phyloP scores from a whole-genome alignment of 805 yeast species.

The Yamadazyma takamatsuzukensis region DNA sequence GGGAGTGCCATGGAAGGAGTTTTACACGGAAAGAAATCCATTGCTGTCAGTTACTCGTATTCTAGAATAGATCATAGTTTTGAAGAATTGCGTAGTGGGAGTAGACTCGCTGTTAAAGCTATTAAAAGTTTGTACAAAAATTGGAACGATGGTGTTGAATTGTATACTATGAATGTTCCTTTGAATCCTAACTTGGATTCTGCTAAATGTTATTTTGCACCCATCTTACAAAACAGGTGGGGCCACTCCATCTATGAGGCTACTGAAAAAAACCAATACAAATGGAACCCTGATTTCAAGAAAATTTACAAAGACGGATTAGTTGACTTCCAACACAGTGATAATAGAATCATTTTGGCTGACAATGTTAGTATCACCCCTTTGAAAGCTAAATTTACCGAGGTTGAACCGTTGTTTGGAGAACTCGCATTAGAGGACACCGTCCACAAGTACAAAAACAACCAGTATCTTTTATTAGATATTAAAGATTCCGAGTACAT shows the following conservation, averaged over 20 bases:
- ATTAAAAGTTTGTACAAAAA: conserved; percentile 52
- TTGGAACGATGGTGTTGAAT: conserved; percentile 46
- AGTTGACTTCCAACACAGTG: conserved; percentile 46
- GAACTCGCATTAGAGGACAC: conserved; percentile 46
- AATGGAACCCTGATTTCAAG: conserved; percentile 83
- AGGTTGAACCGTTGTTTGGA: conserved; percentile 49
- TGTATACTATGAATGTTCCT: conserved; percentile 85
- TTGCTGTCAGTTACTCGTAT: conserved; percentile 88
- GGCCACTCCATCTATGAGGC: conserved; percentile 49
- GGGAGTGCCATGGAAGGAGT: conserved; percentile 97
- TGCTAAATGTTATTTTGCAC: conserved; percentile 68
- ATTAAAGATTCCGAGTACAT: conserved; percentile 39
- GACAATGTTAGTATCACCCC: conserved; percentile 56
- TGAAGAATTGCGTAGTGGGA: conserved; percentile 56
- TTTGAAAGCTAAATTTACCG: conserved; percentile 65
- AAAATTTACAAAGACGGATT: conserved; percentile 54
- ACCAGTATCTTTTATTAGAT: conserved; percentile 28
- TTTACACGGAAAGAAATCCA: conserved; percentile 61
- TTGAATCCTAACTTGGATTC: conserved; percentile 49
- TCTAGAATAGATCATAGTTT: conserved; percentile 48
- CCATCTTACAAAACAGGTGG: conserved; percentile 84
- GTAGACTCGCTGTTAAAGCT: conserved; percentile 61
- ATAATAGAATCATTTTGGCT: conserved; percentile 64
- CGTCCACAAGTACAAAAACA: conserved; percentile 2
- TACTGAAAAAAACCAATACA: conserved; percentile 41